A percentile compares a stretch with the other conserved stretches of the same genome.
phyloP scores from a whole-genome alignment of 2,329 filamentous ascomycete species.

The Paecilomyces sp. region DNA sequence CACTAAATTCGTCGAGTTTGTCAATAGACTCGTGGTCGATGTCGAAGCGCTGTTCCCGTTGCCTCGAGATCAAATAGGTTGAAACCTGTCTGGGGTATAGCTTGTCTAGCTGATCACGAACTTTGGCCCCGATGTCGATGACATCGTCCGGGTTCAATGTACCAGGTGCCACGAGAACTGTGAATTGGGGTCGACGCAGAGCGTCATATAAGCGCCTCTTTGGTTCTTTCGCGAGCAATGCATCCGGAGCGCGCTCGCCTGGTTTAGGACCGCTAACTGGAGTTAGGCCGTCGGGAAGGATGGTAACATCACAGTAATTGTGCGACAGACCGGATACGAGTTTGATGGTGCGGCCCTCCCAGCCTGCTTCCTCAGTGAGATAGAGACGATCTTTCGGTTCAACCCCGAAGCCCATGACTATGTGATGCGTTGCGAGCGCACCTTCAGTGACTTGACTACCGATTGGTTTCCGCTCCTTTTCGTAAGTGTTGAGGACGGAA shows the following conservation, averaged over 20 bases:
- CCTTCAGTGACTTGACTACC: background rate
- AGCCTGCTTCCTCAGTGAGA: background rate
- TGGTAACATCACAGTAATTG: background rate
- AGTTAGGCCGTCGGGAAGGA: background rate
- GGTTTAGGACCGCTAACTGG: background rate
- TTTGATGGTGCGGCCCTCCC: background rate
- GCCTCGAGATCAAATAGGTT: background rate
- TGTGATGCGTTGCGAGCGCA: background rate
- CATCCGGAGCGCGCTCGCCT: background rate
- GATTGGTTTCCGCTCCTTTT: slow-evolving; percentile 7
- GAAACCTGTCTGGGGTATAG: background rate
- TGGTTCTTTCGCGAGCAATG: background rate
- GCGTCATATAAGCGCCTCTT: background rate
- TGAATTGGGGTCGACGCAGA: background rate
- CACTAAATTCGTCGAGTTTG: background rate
- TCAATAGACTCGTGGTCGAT: background rate
- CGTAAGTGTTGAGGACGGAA: slow-evolving; percentile 9
- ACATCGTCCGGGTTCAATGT: background rate
- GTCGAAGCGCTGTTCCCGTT: background rate
- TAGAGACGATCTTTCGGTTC: background rate
- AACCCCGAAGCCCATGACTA: background rate
- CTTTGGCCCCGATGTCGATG: background rate
- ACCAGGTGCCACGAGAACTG: background rate
- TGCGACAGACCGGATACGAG: background rate
- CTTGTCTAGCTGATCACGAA: background rate